These are phyloP conservation scores for Botrytis byssoidea DNA, from an alignment of 2,329 filamentous ascomycete genomes.

Conservation along the genomic window DNA sequence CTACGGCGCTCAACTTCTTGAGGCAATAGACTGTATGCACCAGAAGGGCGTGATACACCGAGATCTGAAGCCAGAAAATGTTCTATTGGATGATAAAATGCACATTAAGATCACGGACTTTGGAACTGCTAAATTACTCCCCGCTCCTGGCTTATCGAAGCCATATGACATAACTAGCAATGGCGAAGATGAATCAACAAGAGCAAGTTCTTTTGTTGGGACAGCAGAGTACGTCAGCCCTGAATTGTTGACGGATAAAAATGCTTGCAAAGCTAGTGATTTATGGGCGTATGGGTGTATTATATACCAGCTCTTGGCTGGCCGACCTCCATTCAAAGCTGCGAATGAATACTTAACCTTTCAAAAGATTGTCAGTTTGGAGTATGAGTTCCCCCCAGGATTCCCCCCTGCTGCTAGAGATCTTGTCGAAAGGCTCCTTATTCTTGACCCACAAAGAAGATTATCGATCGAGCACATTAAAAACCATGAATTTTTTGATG, in stretches of 20 bases:
- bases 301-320: constrained; percentile 91
- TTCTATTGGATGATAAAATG: constrained; percentile 91
- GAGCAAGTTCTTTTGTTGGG: constrained; percentile 92
- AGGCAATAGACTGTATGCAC: constrained; percentile 98
- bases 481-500: constrained; percentile 92
- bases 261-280: constrained; percentile 95
- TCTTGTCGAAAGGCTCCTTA: constrained; percentile 83
- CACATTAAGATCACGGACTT: constrained; percentile 99
- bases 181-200: constrained; percentile 57
- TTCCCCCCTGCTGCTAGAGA: constrained; percentile 86
- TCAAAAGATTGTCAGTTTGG: constrained; percentile 92
- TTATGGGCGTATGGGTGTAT: constrained; percentile 99
- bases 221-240: constrained; percentile 98
- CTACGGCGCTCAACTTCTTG: constrained; percentile 92
- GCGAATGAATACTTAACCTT: constrained; percentile 96
- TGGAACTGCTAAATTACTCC: constrained; percentile 92
- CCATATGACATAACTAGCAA: constrained; percentile 43
- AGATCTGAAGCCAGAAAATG: constrained; percentile 95
- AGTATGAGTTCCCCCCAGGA: constrained; percentile 88
- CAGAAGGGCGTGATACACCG: constrained; percentile 92
- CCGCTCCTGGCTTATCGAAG: constrained; percentile 46
- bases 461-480: constrained; percentile 95
- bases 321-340: constrained; percentile 95
- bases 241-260: constrained; percentile 94
- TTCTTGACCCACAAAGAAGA: constrained; percentile 80